Base-by-base conservation (phyloP, 495 filamentous ascomycete species). In the Tuber magnatum region DNA sequence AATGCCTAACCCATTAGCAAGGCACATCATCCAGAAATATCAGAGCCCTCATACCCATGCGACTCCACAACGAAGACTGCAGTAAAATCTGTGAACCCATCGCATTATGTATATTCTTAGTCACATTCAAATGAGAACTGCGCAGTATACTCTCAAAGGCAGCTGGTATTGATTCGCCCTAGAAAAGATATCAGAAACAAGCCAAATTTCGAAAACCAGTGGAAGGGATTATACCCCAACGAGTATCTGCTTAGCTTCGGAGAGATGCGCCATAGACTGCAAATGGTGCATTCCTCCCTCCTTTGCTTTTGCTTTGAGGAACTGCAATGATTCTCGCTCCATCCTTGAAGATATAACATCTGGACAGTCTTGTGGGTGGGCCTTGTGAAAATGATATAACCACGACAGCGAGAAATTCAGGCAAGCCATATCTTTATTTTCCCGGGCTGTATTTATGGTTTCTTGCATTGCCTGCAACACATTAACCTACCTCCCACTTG, bases 361-460 rank as follows among this genome's bases (percentile, higher is more conserved):
- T 20, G 81, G 81, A 20, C 81, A 82, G 48, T 82, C 81, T 35
- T 79, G 78, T 0, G 94, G 93, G 82, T 96, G 93, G 0, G 92
- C 89, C 80, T 93, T 91, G 42, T 91, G 90, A 79, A 99, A 94
- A 82, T 97, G 94, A 83, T 96, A 95, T n/a, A 98, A 86, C 96
- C 95, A 99, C 82, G 93, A 97, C 78, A 98, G 88, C 68, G 93
- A 92, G 84, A 97, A 97, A 83, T 97, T 98, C 51, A 99, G 86
- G 82, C 96, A 98, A 12, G 88, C 89, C 87, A 92, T 92, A 79
- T 99, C 95, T 75, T 93, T 90, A 78, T 95, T 95, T 83, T 98
- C 95, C 73, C 94, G 87, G 0, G 95, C 95, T 42, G 93, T 94
- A 0, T 93, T 90, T 22, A 98, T 92, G 3, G 94, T 93, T 83